Conservation (phyloP, 148 eudicot genomes). For the Linanthus parryae region DNA sequence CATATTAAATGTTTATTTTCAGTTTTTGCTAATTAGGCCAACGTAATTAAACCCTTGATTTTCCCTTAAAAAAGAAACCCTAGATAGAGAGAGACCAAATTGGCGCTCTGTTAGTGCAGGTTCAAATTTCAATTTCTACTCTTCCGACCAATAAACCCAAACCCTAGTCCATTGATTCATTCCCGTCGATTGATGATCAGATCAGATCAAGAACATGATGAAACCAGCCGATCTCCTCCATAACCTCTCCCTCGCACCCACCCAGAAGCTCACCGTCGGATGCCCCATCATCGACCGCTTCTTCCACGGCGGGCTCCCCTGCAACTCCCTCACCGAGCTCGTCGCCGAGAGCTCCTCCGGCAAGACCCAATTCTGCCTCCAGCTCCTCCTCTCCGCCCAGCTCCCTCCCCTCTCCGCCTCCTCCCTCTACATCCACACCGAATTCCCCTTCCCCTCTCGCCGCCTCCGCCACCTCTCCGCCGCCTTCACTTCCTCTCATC, state of each 20-base stretch:
- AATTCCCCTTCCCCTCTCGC: constrained; percentile 72
- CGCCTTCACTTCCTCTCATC: constrained; percentile 23
- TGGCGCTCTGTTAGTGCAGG: too few species aligned
- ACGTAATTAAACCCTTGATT: too few species aligned
- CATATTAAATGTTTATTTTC: too few species aligned
- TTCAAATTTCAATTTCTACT: too few species aligned
- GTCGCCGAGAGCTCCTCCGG: constrained; percentile 80
- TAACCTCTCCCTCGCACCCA: constrained; percentile 10
- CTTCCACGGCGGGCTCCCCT: constrained; percentile 78
- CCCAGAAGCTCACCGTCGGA: constrained; percentile 41
- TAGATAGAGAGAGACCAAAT: too few species aligned
- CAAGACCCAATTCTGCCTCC: constrained; percentile 83
- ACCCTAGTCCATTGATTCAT: too few species aligned
- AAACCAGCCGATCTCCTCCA: background rate
- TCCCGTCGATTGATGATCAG: too few species aligned
- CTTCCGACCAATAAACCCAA: too few species aligned
- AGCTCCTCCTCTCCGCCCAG: constrained; percentile 81
- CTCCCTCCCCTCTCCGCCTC: constrained; percentile 49
- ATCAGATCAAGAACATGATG: too few species aligned
- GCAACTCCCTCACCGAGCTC: constrained; percentile 65
- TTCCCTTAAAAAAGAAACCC: too few species aligned
- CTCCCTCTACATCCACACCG: constrained; percentile 70
- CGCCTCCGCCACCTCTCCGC: constrained; percentile 59
- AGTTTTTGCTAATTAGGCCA: too few species aligned
- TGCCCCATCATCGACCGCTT: constrained; percentile 61